A percentile compares a stretch with the other conserved stretches of the same genome.
phyloP scores from a whole-genome alignment of 169 alveolate genomes.

The Plasmodium blacklocki region DNA sequence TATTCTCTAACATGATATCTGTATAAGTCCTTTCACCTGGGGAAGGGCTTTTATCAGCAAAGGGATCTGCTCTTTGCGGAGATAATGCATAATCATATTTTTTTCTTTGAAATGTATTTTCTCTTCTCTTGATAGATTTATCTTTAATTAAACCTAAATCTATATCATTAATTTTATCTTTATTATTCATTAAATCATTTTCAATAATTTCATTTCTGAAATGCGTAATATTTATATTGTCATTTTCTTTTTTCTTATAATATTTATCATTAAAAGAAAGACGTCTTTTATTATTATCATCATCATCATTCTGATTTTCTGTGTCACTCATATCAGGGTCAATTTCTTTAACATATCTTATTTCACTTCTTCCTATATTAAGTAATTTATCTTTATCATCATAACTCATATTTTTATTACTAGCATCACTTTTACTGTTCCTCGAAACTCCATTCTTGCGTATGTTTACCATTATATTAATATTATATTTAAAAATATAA shows the following conservation, averaged over 20 bases:
- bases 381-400: neutral
- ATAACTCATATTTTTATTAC: neutral
- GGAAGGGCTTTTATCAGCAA: constrained; percentile 80
- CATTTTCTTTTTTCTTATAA: neutral
- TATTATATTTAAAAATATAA: neutral
- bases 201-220: constrained; percentile 33
- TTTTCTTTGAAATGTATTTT: constrained; percentile 80
- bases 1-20: constrained; percentile 59
- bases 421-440: neutral
- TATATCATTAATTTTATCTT: constrained; percentile 14
- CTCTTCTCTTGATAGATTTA: constrained; percentile 79
- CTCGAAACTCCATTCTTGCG: neutral
- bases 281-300: neutral
- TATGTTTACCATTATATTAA: neutral
- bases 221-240: constrained; percentile 3
- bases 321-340: constrained; percentile 32
- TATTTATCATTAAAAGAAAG: constrained; percentile 11
- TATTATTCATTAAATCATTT: constrained; percentile 26
- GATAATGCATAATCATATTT: constrained; percentile 83
- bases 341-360: constrained; percentile 38
- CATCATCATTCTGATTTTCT: constrained; percentile 6
- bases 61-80: constrained; percentile 90
- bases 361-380: neutral
- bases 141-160: constrained; percentile 66
- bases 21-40: constrained; percentile 84